Evolutionary conservation across 169 alveolate genomes (phyloP), one percentile per base, ranked within the genome.

Genomic region (Cyclospora cayetanensis): DNA sequence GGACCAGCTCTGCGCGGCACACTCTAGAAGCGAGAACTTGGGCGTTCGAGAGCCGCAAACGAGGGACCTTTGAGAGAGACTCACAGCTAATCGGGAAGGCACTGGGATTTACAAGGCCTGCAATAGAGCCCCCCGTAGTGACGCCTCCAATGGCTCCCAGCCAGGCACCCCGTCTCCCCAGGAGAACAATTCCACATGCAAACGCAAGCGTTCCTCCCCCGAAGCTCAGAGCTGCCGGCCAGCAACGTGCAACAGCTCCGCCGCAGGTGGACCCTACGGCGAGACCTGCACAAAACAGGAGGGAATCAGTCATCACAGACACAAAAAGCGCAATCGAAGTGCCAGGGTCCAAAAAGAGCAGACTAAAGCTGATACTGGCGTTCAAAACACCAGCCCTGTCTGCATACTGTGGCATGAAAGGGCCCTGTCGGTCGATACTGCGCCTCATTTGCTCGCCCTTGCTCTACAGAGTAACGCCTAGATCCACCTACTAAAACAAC

Each of bases 131-230:
- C 42, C 89, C 89, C 9, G 89, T 50, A 5, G 25, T 11, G 18
- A 79, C 3, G 25, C 89, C 89, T 4, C 89, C 89, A 27, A 79
- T 18, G 20, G 89, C 89, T 11, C 89, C 89, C 0, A 79, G 68
- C n/a, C 76, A 55, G 1, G 89, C 89, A 22, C 89, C 89, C 3
- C 89, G 70, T 37, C 50, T 43, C 25, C 89, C 89, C 20, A 79
- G 89, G 22, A 79, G 52, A 4, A 79, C 89, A 41, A 79, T 15
- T 0, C 68, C 60, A 4, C 25, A 55, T 5, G 74, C 12, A 27
- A 79, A 79, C 9, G 89, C 39, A 70, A 79, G 43, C 46, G 50
- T 31, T 20, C 89, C 89, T 25, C 89, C 89, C 11, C 89, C 89
- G 35, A 46, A 50, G 74, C 50, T 41, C 11, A 79, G 72, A 4